Percentiles rank a stretch among this genome's conserved stretches.
Conservation (phyloP, 306 rosid genomes). For the Mimosa pudica region DNA sequence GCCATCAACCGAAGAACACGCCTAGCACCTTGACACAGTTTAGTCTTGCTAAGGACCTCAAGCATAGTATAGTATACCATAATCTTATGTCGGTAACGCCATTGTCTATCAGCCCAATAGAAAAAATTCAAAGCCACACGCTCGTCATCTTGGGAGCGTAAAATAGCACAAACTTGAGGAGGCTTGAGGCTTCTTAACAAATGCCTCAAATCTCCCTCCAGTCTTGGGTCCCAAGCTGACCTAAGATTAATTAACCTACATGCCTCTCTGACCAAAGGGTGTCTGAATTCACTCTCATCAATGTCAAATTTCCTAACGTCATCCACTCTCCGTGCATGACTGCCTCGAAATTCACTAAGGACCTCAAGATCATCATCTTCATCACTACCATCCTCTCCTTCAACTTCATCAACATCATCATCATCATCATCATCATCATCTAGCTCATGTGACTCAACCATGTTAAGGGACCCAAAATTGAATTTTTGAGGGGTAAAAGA, state of each 20-base stretch:
- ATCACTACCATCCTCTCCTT: conserved; percentile 16
- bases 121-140: conserved; percentile 75
- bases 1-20: conserved; percentile 75
- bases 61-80: conserved; percentile 70
- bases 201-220: conserved; percentile 52
- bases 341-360: conserved; percentile 37
- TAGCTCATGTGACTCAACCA: conserved; percentile 6
- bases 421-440: conserved; percentile 44
- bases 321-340: conserved; percentile 26
- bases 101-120: conserved; percentile 87
- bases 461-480: conserved; percentile 28
- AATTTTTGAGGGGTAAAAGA: conserved; percentile 16
- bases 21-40: conserved; percentile 81
- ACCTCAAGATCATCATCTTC: conserved; percentile 50
- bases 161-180: conserved; percentile 75
- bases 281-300: conserved; percentile 60
- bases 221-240: conserved; percentile 69
- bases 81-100: conserved; percentile 71
- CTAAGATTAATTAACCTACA: conserved; percentile 67
- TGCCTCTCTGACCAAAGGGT: conserved; percentile 72
- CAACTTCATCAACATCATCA: conserved; percentile 10
- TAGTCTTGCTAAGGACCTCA: conserved; percentile 79
- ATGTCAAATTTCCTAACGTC: conserved; percentile 50
- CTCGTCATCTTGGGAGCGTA: conserved; percentile 72
- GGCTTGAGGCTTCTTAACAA: conserved; percentile 79